Evolutionary conservation across 441 rosid genomes (phyloP).

Genomic region (Adansonia madagascariensis): DNA sequence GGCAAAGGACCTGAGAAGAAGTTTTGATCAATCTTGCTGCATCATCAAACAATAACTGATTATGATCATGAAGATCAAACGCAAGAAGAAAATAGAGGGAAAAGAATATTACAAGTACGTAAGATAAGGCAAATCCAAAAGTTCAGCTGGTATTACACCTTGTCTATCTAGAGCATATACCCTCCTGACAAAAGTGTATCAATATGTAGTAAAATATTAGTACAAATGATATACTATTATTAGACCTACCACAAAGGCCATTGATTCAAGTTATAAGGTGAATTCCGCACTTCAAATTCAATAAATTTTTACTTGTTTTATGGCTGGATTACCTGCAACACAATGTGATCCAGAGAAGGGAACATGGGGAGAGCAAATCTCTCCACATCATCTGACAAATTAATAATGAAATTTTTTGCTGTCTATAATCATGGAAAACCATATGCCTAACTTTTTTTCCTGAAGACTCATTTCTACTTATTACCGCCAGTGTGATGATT

Average conservation of each 20-base stretch:
- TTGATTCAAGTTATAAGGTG: background rate
- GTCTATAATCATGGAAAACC: background rate
- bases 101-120: constrained; percentile 40
- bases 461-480: background rate
- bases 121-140: constrained; percentile 51
- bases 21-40: constrained; percentile 23
- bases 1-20: constrained; percentile 28
- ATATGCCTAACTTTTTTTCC: background rate
- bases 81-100: background rate
- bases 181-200: constrained; percentile 40
- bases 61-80: background rate
- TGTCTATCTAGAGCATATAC: constrained; percentile 38
- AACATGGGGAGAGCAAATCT: background rate
- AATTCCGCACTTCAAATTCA: background rate
- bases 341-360: background rate
- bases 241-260: background rate
- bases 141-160: constrained; percentile 51
- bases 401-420: background rate
- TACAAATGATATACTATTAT: background rate
- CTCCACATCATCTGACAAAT: background rate
- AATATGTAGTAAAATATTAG: background rate
- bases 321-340: background rate
- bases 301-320: background rate
- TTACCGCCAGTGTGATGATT: too few species aligned
- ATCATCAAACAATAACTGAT: background rate